phyloP scores from a whole-genome alignment of 2,329 filamentous ascomycete species.

The Penicillium sclerotigenum region DNA sequence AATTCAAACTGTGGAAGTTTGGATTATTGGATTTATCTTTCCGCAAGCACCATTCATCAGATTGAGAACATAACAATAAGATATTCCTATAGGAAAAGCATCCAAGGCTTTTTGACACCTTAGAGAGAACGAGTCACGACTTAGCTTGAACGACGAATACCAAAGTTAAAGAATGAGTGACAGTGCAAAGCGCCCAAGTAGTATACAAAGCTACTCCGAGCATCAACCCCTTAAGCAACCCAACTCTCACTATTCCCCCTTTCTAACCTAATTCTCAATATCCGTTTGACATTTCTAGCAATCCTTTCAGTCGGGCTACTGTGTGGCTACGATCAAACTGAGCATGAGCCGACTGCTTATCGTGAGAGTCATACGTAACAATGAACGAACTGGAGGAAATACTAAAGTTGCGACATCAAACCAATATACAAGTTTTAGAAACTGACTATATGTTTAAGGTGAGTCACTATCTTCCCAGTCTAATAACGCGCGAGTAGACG shows the following conservation, averaged over 20 bases:
- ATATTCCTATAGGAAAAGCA: not conserved
- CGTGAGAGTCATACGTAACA: not conserved
- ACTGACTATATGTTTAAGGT: not conserved
- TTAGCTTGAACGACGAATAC: not conserved
- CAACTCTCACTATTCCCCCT: not conserved
- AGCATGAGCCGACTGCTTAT: not conserved
- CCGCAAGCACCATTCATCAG: not conserved
- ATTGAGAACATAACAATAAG: not conserved
- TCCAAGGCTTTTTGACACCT: not conserved
- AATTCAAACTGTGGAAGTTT: not conserved
- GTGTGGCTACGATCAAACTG: not conserved
- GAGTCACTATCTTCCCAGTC: not conserved
- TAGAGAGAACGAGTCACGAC: too few relatives aligned
- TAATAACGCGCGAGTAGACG: slow-evolving; percentile 7
- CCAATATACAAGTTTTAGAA: not conserved
- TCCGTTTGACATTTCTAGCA: not conserved
- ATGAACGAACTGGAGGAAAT: not conserved
- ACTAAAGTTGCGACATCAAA: not conserved
- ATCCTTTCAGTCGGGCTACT: not conserved
- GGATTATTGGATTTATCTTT: not conserved
- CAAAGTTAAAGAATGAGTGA: not conserved
- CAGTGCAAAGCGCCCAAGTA: not conserved
- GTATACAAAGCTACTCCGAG: not conserved
- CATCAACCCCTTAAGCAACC: not conserved
- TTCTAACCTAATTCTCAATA: not conserved